Evolutionary conservation across 83 land plant genomes (phyloP).

Genomic region (Diphasiastrum complanatum): DNA sequence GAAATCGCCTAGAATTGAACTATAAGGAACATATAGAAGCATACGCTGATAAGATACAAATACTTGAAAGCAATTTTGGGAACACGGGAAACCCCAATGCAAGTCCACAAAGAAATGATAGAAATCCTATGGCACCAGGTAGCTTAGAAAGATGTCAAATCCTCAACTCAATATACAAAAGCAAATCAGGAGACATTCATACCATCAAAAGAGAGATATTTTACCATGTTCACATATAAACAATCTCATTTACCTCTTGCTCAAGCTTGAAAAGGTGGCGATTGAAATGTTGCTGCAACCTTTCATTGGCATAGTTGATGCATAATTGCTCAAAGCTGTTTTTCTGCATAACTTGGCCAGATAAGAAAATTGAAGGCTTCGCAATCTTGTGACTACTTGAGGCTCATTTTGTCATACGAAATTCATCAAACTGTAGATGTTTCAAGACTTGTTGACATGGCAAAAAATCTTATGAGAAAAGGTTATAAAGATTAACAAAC

Average conservation of each 20-base stretch:
- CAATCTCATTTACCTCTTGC: conserved; percentile 69
- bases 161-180: too few species aligned
- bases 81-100: too few species aligned
- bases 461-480: not conserved
- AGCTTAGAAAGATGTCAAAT: too few species aligned
- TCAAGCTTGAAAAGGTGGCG: conserved; percentile 96
- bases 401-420: not conserved
- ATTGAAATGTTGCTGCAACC: conserved; percentile 96
- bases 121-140: too few species aligned
- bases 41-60: too few species aligned
- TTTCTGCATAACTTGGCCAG: too few species aligned
- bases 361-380: conserved; percentile 1
- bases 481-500: conserved; percentile 40
- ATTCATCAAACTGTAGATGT: not conserved
- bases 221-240: too few species aligned
- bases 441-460: not conserved
- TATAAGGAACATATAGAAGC: too few species aligned
- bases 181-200: too few species aligned
- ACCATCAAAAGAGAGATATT: conserved; percentile 1
- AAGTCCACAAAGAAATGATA: too few species aligned
- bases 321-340: conserved; percentile 98
- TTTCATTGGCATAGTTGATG: conserved; percentile 98
- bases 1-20: too few species aligned
- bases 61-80: too few species aligned
- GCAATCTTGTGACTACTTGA: not conserved